Conservation (phyloP, 805 yeast species). For the Wickerhamomyces xylosicus region DNA sequence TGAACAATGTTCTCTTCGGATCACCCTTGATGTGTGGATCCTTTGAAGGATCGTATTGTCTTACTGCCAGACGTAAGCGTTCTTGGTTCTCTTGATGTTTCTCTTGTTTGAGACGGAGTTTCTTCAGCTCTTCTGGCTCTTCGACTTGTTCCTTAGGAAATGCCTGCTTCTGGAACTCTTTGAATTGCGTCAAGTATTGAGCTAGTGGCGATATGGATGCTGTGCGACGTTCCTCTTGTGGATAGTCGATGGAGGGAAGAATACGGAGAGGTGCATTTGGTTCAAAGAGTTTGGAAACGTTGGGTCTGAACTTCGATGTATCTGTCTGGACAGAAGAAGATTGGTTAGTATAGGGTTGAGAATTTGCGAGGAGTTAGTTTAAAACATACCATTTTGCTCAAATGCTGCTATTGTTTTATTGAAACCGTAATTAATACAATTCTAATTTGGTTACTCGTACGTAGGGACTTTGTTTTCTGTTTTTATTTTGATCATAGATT, state of each 20-base stretch:
- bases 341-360: background rate
- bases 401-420: too few species aligned
- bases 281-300: slow-evolving; percentile 29
- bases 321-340: slow-evolving; percentile 16
- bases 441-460: too few species aligned
- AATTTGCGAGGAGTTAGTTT: too few species aligned
- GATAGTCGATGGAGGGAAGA: slow-evolving; percentile 13
- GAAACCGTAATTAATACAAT: too few species aligned
- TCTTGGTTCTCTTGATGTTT: slow-evolving; percentile 15
- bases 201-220: slow-evolving; percentile 12
- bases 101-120: slow-evolving; percentile 18
- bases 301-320: slow-evolving; percentile 27
- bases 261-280: slow-evolving; percentile 15
- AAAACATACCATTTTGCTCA: too few species aligned
- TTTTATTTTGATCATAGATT: too few species aligned
- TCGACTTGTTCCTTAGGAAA: slow-evolving; percentile 11
- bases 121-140: slow-evolving; percentile 22
- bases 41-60: slow-evolving; percentile 41
- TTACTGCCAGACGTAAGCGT: slow-evolving; percentile 25
- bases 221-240: slow-evolving; percentile 10
- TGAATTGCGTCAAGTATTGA: slow-evolving; percentile 16
- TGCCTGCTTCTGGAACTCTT: slow-evolving; percentile 17
- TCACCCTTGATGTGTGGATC: slow-evolving; percentile 58
- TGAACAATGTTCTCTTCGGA: slow-evolving; percentile 70
- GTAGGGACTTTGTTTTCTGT: too few species aligned